Base-by-base conservation (phyloP, 441 rosid genomes). In the Lepidium campestre region DNA sequence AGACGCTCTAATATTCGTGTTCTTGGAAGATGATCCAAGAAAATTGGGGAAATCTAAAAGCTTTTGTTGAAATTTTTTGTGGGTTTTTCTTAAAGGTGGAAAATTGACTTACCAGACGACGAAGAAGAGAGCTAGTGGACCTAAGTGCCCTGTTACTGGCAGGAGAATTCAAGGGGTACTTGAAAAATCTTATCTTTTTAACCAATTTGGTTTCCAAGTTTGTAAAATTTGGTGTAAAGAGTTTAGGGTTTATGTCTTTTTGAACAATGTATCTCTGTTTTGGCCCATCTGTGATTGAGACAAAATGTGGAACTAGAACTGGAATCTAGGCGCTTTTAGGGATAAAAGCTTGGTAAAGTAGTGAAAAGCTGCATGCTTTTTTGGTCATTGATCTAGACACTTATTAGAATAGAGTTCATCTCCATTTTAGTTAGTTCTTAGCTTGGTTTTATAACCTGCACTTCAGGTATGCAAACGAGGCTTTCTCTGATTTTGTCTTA, bases 41-140 rank as follows among this genome's bases (percentile, higher is more conserved):
- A 15, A 20, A 11, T 10, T 2, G 17, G 32, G 18, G 4, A 45
- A 40, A n/a, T 58, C 2, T 29, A 29, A 29, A 2, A 15, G 10
- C 6, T 31, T 4, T 39, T 40, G 1, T 7, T 34, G 6, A 39
- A 27, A 5, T 12, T 3, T 1, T 29, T 29, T 29, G 34, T 14
- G 47, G 39, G 13, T 23, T 41, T 35, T 20, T 36, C 10, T 5
- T 47, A 35, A 58, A 86, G 89, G 91, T 49, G 92, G 91, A 18
- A 86, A 81, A 75, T 74, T 86, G 74, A 78, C 84, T 27, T 86
- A 81, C 73, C 89, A 86, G 80, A 80, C 78, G 9, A 77, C 89
- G 19, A 84, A 86, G 76, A 86, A 86, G 85, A 85, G 88, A 69
- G 90, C 90, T 7, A 86, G 80, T 65, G 87, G 92, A 54, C 92